Conservation (phyloP, 202 grass and related monocot genomes). For the Dendrocalamus latiflorus region DNA sequence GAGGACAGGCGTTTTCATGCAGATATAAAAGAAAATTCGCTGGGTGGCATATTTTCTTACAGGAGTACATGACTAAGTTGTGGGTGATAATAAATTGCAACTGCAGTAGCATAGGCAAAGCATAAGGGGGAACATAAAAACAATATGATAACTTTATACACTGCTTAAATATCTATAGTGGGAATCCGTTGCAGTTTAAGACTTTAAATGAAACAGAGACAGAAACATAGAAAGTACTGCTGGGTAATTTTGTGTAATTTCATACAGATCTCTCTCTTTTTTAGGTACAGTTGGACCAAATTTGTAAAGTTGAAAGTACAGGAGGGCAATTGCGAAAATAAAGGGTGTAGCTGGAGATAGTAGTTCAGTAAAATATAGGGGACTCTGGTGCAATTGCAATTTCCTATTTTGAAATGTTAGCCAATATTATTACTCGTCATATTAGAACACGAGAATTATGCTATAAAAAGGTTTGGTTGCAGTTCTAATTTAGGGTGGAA, state of each 20-base stretch:
- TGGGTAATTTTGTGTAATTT: not conserved
- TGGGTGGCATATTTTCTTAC: not conserved
- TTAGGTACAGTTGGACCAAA: not conserved
- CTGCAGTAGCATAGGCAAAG: conserved; percentile 4
- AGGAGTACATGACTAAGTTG: not conserved
- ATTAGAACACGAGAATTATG: not conserved
- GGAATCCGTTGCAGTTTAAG: not conserved
- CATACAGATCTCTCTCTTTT: not conserved
- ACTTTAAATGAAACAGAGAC: conserved; percentile 1
- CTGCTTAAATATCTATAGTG: not conserved
- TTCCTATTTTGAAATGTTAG: conserved; percentile 5
- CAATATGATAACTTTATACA: not conserved
- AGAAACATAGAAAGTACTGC: not conserved
- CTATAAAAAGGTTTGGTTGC: not conserved
- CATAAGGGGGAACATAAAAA: not conserved
- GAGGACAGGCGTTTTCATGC: not conserved
- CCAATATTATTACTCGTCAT: not conserved
- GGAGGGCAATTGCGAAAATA: not conserved
- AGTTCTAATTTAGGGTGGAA: not conserved
- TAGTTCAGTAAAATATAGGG: conserved; percentile 4
- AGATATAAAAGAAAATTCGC: conserved; percentile 29
- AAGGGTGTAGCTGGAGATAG: conserved; percentile 1
- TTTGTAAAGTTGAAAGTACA: not conserved
- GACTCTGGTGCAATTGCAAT: not conserved
- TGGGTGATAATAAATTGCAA: conserved; percentile 7